A percentile compares a stretch with the other conserved stretches of the same genome.
These are phyloP conservation scores for Cornus controversa DNA, from an alignment of 148 eudicot species.

Conservation along the genomic window DNA sequence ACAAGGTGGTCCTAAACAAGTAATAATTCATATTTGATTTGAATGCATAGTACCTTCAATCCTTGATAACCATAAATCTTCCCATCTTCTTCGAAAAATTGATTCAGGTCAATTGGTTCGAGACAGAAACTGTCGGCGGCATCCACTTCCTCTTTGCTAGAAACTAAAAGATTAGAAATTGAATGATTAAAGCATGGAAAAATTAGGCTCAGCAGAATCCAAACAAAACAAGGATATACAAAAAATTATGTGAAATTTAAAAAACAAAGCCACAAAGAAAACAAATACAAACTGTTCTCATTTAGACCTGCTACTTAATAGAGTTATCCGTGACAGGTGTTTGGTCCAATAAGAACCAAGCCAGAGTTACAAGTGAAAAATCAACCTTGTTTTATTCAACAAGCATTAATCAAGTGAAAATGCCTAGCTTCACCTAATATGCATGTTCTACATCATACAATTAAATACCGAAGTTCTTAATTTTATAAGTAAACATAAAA, in stretches of 20 bases:
- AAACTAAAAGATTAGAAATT: constrained; percentile 41
- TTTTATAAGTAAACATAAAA: neutral
- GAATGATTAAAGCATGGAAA: neutral
- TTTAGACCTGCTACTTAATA: neutral
- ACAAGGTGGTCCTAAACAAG: neutral
- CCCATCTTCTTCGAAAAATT: constrained; percentile 80
- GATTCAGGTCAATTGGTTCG: constrained; percentile 70
- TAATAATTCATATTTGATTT: neutral
- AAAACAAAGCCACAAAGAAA: neutral
- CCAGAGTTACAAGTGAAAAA: neutral
- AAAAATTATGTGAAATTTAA: neutral
- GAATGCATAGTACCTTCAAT: constrained; percentile 58
- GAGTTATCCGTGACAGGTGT: neutral
- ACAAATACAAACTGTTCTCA: neutral
- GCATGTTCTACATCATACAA: neutral
- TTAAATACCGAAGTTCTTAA: neutral
- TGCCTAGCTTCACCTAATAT: neutral
- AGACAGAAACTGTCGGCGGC: constrained; percentile 51
- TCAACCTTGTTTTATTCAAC: neutral
- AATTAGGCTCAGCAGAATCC: constrained; percentile 9
- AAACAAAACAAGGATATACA: constrained; percentile 2
- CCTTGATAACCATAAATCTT: constrained; percentile 91
- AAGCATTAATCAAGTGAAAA: neutral
- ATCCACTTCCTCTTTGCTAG: constrained; percentile 75
- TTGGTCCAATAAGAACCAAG: neutral